These are phyloP conservation scores for Saccharata proteae DNA, from an alignment of 2,329 filamentous ascomycete genomes.

Conservation along the genomic window DNA sequence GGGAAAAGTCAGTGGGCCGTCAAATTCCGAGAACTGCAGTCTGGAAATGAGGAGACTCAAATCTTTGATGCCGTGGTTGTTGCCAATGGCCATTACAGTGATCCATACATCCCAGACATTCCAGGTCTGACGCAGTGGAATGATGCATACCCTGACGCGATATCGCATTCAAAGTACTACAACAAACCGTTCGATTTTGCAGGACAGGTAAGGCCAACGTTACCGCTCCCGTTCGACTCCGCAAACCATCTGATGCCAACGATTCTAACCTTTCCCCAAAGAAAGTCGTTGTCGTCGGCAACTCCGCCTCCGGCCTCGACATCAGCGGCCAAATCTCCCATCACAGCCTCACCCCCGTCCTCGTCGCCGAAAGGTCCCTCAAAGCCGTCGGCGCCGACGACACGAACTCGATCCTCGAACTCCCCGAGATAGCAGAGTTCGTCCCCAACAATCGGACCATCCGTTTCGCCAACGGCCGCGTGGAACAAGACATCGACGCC, in stretches of 20 bases:
- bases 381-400: constrained; percentile 47
- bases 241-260: no score
- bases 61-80: constrained; percentile 50
- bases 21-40: constrained; percentile 38
- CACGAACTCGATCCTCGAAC: constrained; percentile 38
- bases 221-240: no score
- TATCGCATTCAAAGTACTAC: constrained; percentile 45
- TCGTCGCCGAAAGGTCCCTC: constrained; percentile 39
- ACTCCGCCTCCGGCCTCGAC: constrained; percentile 53
- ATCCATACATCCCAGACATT: constrained; percentile 44
- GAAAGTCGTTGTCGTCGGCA: constrained; percentile 50
- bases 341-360: constrained; percentile 44
- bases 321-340: constrained; percentile 38
- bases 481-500: constrained; percentile 43
- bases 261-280: constrained; percentile 15
- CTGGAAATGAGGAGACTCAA: constrained; percentile 27
- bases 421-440: constrained; percentile 39
- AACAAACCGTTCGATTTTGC: constrained; percentile 34
- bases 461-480: constrained; percentile 44
- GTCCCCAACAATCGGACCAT: constrained; percentile 32
- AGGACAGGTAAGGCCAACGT: constrained; percentile 9
- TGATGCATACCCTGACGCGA: constrained; percentile 33
- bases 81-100: constrained; percentile 48
- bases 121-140: constrained; percentile 39
- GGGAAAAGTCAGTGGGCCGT: constrained; percentile 44